These are phyloP conservation scores for Ajuga chamaepitys DNA, from an alignment of 257 asterid genomes.

Conservation along the genomic window DNA sequence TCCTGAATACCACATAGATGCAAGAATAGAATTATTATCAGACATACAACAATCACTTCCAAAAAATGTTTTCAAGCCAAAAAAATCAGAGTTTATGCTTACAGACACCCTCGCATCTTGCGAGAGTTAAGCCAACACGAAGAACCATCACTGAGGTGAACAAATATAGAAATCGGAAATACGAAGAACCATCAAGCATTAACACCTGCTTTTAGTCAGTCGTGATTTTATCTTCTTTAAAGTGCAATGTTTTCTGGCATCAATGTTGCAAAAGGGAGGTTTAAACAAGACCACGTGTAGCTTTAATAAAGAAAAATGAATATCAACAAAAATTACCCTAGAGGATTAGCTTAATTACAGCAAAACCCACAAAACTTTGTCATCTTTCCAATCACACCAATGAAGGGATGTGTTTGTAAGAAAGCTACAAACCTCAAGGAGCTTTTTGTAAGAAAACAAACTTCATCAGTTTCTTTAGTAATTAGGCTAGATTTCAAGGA, in stretches of 20 bases:
- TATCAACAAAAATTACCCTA: too few relatives aligned
- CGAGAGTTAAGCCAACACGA: background rate
- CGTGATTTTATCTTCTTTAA: background rate
- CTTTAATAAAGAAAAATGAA: background rate
- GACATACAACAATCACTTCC: background rate
- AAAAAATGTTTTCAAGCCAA: background rate
- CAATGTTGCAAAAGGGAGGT: background rate
- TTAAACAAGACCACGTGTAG: background rate
- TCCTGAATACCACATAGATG: constrained; percentile 33
- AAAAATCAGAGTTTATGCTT: background rate
- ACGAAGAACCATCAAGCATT: background rate
- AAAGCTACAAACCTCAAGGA: too few relatives aligned
- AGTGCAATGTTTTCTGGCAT: background rate
- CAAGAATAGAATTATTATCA: constrained; percentile 1
- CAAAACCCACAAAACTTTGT: too few relatives aligned
- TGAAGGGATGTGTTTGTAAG: too few relatives aligned
- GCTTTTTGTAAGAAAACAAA: too few relatives aligned
- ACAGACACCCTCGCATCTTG: background rate
- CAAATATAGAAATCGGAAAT: background rate
- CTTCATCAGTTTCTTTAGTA: too few relatives aligned
- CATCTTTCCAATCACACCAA: too few relatives aligned
- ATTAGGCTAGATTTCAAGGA: too few relatives aligned
- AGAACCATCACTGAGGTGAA: background rate
- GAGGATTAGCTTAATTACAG: too few relatives aligned
- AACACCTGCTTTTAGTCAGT: background rate